phyloP scores from a whole-genome alignment of 805 yeast genomes.

The Tetrapisispora pingtungensis region DNA sequence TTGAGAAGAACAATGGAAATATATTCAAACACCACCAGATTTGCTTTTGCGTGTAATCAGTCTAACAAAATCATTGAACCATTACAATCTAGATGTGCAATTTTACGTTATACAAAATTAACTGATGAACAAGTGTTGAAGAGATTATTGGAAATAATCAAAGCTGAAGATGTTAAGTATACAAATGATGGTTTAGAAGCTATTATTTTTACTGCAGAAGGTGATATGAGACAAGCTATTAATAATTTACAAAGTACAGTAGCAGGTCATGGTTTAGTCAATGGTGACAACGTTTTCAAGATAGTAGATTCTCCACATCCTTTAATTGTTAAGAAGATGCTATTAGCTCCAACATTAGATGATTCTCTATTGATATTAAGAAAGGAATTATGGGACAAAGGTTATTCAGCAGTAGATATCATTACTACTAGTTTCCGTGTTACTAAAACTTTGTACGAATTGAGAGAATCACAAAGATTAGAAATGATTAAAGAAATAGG shows the following conservation, averaged over 20 bases:
- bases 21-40: constrained; percentile 89
- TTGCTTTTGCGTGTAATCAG: constrained; percentile 97
- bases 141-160: constrained; percentile 60
- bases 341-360: constrained; percentile 49
- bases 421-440: constrained; percentile 86
- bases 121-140: constrained; percentile 77
- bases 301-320: constrained; percentile 98
- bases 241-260: constrained; percentile 90
- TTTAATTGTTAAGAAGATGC: constrained; percentile 61
- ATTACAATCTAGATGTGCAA: constrained; percentile 91
- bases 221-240: constrained; percentile 97
- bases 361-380: constrained; percentile 50
- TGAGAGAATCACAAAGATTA: constrained; percentile 59
- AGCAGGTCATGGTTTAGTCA: constrained; percentile 89
- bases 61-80: constrained; percentile 94
- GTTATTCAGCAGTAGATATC: constrained; percentile 88
- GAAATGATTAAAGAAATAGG: constrained; percentile 83
- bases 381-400: constrained; percentile 71
- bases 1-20: constrained; percentile 90
- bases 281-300: constrained; percentile 83
- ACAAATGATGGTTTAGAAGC: constrained; percentile 90
- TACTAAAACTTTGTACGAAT: constrained; percentile 59
- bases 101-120: constrained; percentile 70
- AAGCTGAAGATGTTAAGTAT: constrained; percentile 61
- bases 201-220: constrained; percentile 88